phyloP scores from a whole-genome alignment of 2,329 filamentous ascomycete species.

The Phyllosticta paracitricarpa region DNA sequence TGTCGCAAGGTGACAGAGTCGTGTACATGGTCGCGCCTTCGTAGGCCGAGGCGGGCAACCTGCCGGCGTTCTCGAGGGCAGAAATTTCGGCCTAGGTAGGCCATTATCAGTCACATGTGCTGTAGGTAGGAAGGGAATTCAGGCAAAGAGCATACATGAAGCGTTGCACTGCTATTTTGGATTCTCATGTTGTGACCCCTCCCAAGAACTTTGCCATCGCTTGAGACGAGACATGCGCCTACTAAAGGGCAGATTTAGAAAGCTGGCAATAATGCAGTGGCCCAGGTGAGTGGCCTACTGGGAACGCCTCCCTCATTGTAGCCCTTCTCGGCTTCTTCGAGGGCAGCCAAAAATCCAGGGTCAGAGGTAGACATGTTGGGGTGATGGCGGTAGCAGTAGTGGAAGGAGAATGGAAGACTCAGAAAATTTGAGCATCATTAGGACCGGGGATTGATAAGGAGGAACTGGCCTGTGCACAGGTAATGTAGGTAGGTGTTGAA shows the following conservation, averaged over 20 bases:
- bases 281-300: conserved; percentile 13
- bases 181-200: conserved; percentile 67
- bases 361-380: conserved; percentile 20
- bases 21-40: conserved; percentile 73
- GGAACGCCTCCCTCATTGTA: conserved; percentile 49
- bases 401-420: too few relatives aligned
- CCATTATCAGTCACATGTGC: not conserved
- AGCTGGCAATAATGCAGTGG: conserved; percentile 13
- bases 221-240: conserved; percentile 54
- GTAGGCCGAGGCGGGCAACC: conserved; percentile 59
- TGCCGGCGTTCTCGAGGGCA: conserved; percentile 63
- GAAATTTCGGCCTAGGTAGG: conserved; percentile 58
- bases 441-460: not conserved
- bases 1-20: conserved; percentile 68
- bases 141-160: conserved; percentile 48
- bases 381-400: not conserved
- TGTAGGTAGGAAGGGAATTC: not conserved
- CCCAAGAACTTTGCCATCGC: conserved; percentile 60
- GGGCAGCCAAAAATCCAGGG: conserved; percentile 45
- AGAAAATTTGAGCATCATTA: not conserved
- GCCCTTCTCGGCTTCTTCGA: conserved; percentile 48
- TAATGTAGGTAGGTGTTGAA: not conserved
- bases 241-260: conserved; percentile 16
- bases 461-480: not conserved
- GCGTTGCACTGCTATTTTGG: conserved; percentile 59